Conservation (phyloP, 306 rosid genomes). For the Canavalia ensiformis region DNA sequence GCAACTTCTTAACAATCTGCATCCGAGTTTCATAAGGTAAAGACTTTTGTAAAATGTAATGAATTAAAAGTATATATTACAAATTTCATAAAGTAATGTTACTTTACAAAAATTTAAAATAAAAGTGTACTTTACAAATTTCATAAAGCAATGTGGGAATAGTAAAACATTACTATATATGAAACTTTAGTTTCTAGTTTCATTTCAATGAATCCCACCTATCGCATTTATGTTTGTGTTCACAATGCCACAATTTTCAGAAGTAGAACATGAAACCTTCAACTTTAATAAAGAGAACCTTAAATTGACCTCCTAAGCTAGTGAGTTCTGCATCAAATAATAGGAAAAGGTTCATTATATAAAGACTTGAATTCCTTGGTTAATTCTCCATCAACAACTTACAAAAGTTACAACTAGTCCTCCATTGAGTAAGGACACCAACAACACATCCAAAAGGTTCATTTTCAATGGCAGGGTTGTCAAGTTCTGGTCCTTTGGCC, state of each 20-base stretch:
- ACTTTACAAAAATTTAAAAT: no score
- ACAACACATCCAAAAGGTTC: slow-evolving; percentile 4
- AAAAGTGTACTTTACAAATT: not conserved
- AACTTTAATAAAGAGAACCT: slow-evolving; percentile 42
- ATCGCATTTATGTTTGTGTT: slow-evolving; percentile 37
- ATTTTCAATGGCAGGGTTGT: slow-evolving; percentile 33
- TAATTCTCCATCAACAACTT: slow-evolving; percentile 8
- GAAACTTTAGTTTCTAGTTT: not conserved
- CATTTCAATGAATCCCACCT: slow-evolving; percentile 36
- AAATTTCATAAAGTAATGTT: not conserved
- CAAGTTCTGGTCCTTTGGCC: slow-evolving; percentile 13
- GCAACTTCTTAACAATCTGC: not conserved
- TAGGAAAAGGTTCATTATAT: slow-evolving; percentile 25
- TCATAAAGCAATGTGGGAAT: not conserved
- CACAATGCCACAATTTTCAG: slow-evolving; percentile 36
- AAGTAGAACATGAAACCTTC: slow-evolving; percentile 14
- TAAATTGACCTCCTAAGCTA: slow-evolving; percentile 45
- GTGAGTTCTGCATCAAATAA: not conserved
- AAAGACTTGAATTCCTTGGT: slow-evolving; percentile 14
- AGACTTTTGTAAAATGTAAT: slow-evolving; percentile 8
- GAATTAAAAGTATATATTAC: not conserved
- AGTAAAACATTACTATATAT: not conserved
- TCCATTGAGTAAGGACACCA: not conserved
- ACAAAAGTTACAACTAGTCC: not conserved
- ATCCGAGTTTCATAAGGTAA: not conserved